phyloP scores from a whole-genome alignment of 2,329 filamentous ascomycete genomes.

The Cladosporium cucumerinum region DNA sequence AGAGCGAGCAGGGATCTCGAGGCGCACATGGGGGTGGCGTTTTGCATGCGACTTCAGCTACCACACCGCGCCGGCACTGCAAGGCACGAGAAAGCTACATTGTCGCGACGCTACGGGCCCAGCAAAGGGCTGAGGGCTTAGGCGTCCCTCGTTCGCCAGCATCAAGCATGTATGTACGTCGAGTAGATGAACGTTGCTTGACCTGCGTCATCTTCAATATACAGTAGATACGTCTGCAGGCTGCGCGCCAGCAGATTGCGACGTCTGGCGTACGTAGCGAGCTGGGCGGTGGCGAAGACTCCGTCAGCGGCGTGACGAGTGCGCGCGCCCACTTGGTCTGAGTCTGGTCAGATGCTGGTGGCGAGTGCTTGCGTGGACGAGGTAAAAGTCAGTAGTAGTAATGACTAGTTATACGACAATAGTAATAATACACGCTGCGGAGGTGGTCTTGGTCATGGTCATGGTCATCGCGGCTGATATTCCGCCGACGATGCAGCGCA shows the following conservation, averaged over 20 bases:
- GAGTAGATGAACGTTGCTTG: constrained; percentile 3
- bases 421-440: background rate
- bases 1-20: constrained; percentile 3
- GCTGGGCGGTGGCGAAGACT: background rate
- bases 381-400: background rate
- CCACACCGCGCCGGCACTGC: background rate
- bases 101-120: background rate
- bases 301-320: constrained; percentile 12
- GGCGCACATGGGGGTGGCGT: background rate
- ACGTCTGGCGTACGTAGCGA: background rate
- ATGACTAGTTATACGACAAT: background rate
- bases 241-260: background rate
- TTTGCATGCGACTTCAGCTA: constrained; percentile 1
- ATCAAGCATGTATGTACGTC: constrained; percentile 1
- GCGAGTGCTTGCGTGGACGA: background rate
- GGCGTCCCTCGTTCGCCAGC: background rate
- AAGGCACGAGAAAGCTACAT: constrained; percentile 6
- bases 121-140: background rate
- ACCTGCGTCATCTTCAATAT: constrained; percentile 7
- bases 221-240: background rate
- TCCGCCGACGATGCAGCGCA: background rate
- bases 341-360: background rate
- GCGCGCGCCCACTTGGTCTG: background rate
- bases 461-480: background rate
- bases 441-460: background rate